A percentile compares a stretch with the other conserved stretches of the same genome.
phyloP scores from a whole-genome alignment of 768 basidiomycete species.

The Tylopilus subfusipes region DNA sequence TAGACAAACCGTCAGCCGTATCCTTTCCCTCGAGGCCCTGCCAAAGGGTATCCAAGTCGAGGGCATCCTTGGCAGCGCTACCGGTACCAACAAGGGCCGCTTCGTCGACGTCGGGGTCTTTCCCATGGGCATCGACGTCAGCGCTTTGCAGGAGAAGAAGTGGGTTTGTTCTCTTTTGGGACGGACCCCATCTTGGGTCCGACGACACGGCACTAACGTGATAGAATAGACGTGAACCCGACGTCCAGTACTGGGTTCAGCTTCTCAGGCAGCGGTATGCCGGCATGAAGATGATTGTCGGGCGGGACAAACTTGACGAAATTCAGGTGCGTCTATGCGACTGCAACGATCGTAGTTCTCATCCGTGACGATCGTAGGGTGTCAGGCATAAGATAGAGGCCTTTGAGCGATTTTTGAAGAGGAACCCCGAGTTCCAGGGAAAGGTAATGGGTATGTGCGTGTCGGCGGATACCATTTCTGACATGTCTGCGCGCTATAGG shows the following conservation, averaged over 20 bases:
- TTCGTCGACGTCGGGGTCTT: constrained; percentile 86
- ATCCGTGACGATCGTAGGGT: constrained; percentile 38
- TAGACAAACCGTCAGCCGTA: constrained; percentile 77
- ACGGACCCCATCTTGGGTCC: not conserved
- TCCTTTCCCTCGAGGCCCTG: constrained; percentile 77
- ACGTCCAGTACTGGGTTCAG: constrained; percentile 80
- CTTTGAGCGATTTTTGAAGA: constrained; percentile 78
- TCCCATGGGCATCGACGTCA: constrained; percentile 86
- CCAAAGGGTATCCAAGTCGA: constrained; percentile 79
- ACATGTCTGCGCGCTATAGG: constrained; percentile 32
- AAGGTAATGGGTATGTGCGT: constrained; percentile 41
- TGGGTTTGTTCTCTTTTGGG: constrained; percentile 4
- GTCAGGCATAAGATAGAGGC: constrained; percentile 81
- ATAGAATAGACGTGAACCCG: constrained; percentile 55
- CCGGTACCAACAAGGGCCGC: constrained; percentile 34
- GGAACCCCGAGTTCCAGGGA: constrained; percentile 74
- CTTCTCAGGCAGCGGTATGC: constrained; percentile 74
- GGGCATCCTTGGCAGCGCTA: constrained; percentile 10
- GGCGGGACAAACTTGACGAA: constrained; percentile 85
- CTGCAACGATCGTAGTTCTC: not conserved
- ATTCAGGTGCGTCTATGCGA: constrained; percentile 47
- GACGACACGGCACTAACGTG: constrained; percentile 7
- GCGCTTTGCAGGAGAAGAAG: constrained; percentile 54
- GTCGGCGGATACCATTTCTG: not conserved
- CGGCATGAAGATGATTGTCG: constrained; percentile 85